These are phyloP conservation scores for Arthroderma uncinatum DNA, from an alignment of 2,329 filamentous ascomycete genomes.

Conservation along the genomic window DNA sequence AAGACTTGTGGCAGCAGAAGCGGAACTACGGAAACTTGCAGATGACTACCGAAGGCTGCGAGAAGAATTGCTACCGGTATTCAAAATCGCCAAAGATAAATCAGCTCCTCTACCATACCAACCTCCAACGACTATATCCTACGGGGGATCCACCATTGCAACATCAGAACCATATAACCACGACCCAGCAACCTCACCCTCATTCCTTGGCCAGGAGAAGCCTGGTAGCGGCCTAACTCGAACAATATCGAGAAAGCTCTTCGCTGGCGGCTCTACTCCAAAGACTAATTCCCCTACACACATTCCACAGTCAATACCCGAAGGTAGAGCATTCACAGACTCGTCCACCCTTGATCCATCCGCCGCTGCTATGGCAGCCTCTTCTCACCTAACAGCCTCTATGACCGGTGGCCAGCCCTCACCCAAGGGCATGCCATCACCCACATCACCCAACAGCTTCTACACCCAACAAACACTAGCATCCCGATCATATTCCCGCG, in stretches of 20 bases:
- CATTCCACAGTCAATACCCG: constrained; percentile 53
- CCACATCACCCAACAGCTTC: constrained; percentile 34
- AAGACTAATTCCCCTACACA: constrained; percentile 67
- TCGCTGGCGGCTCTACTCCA: constrained; percentile 56
- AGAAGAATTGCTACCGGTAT: constrained; percentile 81
- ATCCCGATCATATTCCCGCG: constrained; percentile 34
- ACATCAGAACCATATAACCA: constrained; percentile 24
- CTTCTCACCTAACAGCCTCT: constrained; percentile 47
- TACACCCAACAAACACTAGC: constrained; percentile 35
- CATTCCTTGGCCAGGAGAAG: constrained; percentile 27
- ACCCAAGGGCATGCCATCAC: constrained; percentile 37
- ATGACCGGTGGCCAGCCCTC: constrained; percentile 53
- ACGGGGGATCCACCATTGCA: constrained; percentile 16
- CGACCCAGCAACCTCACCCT: constrained; percentile 32
- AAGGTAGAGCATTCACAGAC: constrained; percentile 48
- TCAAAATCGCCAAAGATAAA: constrained; percentile 83
- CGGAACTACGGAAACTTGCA: constrained; percentile 68
- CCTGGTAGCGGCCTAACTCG: constrained; percentile 51
- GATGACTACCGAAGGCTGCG: constrained; percentile 82
- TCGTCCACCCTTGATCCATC: constrained; percentile 52
- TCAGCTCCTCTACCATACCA: constrained; percentile 68
- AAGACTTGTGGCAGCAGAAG: constrained; percentile 70
- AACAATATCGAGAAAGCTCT: constrained; percentile 64
- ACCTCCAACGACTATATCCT: constrained; percentile 20
- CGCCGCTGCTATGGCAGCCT: constrained; percentile 56